Percentiles rank a stretch among this genome's conserved stretches.
These are phyloP conservation scores for Plasmodium sp. DNA, from an alignment of 169 alveolate species.

Conservation along the genomic window DNA sequence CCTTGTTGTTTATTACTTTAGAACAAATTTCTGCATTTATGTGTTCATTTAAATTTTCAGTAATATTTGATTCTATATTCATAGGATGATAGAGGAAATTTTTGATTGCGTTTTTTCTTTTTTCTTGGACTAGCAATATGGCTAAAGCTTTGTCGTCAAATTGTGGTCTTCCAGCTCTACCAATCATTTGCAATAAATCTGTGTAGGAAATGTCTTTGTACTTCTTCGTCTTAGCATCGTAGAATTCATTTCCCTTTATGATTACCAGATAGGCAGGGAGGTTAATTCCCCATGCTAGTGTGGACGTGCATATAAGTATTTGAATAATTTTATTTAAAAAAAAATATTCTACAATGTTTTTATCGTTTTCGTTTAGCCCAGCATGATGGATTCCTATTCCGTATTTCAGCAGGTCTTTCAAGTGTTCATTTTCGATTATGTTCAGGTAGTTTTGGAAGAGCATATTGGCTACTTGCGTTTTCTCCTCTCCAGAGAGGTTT, in stretches of 20 bases:
- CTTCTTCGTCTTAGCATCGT: constrained; percentile 81
- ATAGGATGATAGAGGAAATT: constrained; percentile 98
- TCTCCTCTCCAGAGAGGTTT: constrained; percentile 23
- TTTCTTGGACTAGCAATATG: constrained; percentile 95
- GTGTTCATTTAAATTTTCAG: constrained; percentile 93
- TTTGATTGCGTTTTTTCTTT: constrained; percentile 96
- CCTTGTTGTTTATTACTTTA: constrained; percentile 90
- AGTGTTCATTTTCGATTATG: constrained; percentile 89
- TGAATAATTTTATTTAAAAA: constrained; percentile 94
- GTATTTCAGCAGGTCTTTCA: constrained; percentile 89
- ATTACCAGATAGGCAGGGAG: constrained; percentile 99
- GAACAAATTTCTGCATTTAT: constrained; percentile 98
- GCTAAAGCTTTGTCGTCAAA: constrained; percentile 98
- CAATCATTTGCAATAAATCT: constrained; percentile 94
- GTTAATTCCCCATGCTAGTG: constrained; percentile 99
- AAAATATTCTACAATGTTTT: constrained; percentile 96
- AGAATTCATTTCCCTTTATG: constrained; percentile 87
- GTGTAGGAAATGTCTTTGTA: constrained; percentile 79
- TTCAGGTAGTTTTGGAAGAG: constrained; percentile 32
- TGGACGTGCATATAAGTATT: constrained; percentile 97
- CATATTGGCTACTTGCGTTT: constrained; percentile 8
- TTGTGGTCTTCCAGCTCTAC: constrained; percentile 99
- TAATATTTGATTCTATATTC: constrained; percentile 98
- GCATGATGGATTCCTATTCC: constrained; percentile 99
- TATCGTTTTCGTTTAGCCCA: constrained; percentile 95